These are phyloP conservation scores for Phoma herbarum DNA, from an alignment of 2,329 filamentous ascomycete species.

Conservation along the genomic window DNA sequence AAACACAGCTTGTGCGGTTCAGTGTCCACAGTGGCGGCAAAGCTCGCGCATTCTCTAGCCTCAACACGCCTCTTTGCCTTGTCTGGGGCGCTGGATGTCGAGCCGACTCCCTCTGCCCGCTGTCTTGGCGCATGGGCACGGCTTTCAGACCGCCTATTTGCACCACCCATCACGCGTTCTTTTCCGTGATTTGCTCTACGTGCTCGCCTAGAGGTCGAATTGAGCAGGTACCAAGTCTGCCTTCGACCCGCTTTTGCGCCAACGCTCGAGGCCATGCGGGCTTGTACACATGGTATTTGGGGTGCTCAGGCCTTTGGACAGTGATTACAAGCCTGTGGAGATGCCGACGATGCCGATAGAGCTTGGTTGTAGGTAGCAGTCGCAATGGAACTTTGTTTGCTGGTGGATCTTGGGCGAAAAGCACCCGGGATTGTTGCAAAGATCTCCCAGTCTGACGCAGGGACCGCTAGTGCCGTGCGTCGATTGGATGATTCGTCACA, in stretches of 20 bases:
- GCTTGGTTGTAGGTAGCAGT: neutral
- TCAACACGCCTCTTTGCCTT: constrained; percentile 19
- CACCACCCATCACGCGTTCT: constrained; percentile 31
- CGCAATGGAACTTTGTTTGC: neutral
- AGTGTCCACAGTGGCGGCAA: constrained; percentile 21
- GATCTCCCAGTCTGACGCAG: constrained; percentile 8
- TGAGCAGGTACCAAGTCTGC: constrained; percentile 20
- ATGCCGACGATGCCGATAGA: neutral
- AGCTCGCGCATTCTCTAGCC: constrained; percentile 21
- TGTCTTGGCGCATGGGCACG: constrained; percentile 34
- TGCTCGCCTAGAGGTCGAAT: constrained; percentile 27
- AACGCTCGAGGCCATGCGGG: constrained; percentile 1
- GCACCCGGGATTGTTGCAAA: constrained; percentile 9
- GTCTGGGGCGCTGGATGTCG: constrained; percentile 30
- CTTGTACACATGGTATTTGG: constrained; percentile 5
- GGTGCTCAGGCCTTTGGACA: neutral
- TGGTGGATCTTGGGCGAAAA: constrained; percentile 12
- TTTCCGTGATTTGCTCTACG: constrained; percentile 19
- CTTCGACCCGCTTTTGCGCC: constrained; percentile 19
- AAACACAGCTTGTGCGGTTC: constrained; percentile 15
- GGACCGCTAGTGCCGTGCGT: constrained; percentile 8
- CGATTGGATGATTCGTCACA: constrained; percentile 12
- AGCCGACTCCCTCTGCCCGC: constrained; percentile 32
- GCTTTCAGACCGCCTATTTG: constrained; percentile 43
- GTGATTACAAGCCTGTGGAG: neutral